Conservation (phyloP, 495 filamentous ascomycete species). For the Extremus antarcticus region DNA sequence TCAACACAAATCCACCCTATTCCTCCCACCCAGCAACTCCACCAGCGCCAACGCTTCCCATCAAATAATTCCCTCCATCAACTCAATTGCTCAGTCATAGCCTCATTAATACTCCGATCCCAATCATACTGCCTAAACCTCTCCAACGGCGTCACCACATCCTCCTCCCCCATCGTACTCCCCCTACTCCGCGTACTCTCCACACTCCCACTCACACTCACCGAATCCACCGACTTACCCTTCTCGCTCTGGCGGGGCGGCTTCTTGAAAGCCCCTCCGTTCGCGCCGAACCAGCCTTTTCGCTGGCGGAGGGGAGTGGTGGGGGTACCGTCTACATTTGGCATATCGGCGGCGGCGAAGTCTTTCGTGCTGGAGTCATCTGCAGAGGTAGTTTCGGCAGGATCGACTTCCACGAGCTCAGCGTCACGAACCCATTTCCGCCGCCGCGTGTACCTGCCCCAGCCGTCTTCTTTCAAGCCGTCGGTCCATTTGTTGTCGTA, state of each 20-base stretch:
- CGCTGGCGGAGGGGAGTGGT: not conserved
- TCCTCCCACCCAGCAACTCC: not conserved
- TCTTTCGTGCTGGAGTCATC: not conserved
- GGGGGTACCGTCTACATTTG: not conserved
- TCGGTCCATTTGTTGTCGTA: conserved; percentile 99
- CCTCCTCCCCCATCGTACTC: conserved; percentile 36
- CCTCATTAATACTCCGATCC: conserved; percentile 48
- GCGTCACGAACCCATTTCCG: conserved; percentile 95
- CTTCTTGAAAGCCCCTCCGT: not conserved
- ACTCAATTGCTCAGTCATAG: conserved; percentile 40
- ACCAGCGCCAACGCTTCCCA: not conserved
- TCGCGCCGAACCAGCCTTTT: not conserved
- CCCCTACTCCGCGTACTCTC: conserved; percentile 22
- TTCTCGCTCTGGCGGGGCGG: not conserved
- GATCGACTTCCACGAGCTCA: conserved; percentile 67
- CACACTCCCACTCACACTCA: not conserved
- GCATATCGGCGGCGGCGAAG: not conserved
- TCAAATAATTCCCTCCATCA: conserved; percentile 1
- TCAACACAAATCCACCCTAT: too few species aligned
- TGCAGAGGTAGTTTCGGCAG: conserved; percentile 19
- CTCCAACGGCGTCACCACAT: conserved; percentile 33
- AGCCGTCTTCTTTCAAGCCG: conserved; percentile 79
- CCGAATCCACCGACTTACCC: not conserved
- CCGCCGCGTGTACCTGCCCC: conserved; percentile 88
- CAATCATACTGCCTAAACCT: conserved; percentile 35